Evolutionary conservation across 1,139 yeast genomes (phyloP).

Genomic region (Tardiomyces blankii): DNA sequence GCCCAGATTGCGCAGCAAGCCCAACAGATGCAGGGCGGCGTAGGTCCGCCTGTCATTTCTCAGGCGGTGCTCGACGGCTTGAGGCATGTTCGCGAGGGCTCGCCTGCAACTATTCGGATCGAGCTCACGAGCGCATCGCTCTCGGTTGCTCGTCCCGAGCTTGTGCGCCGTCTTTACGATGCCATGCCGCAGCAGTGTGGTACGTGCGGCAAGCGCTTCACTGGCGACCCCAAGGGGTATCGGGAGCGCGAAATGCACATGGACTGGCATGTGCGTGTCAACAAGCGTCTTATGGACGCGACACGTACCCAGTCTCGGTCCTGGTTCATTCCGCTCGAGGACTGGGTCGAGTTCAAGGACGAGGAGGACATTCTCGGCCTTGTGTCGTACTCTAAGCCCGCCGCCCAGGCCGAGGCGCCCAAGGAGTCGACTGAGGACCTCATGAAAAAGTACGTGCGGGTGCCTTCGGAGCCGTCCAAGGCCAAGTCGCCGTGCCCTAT

Average conservation of each 20-base stretch:
- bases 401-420: slow-evolving; percentile 9
- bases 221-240: slow-evolving; percentile 48
- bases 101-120: slow-evolving; percentile 15
- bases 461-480: slow-evolving; percentile 59
- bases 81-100: slow-evolving; percentile 4
- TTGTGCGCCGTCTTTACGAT: slow-evolving; percentile 36
- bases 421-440: slow-evolving; percentile 2
- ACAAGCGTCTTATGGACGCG: slow-evolving; percentile 57
- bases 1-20: neutral
- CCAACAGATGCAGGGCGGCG: neutral
- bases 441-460: slow-evolving; percentile 27
- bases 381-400: slow-evolving; percentile 4
- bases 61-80: neutral
- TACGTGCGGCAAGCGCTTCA: slow-evolving; percentile 82
- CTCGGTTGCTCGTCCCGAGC: slow-evolving; percentile 22
- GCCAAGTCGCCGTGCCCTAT: slow-evolving; percentile 72
- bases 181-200: slow-evolving; percentile 73
- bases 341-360: slow-evolving; percentile 69
- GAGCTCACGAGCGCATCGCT: slow-evolving; percentile 21
- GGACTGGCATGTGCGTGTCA: slow-evolving; percentile 96
- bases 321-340: slow-evolving; percentile 68
- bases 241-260: slow-evolving; percentile 48
- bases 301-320: slow-evolving; percentile 51
- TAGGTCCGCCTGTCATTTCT: neutral
- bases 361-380: slow-evolving; percentile 39